A percentile compares a stretch with the other conserved stretches of the same genome.
These are phyloP conservation scores for Colletotrichum gigasporum DNA, from an alignment of 2,329 filamentous ascomycete species.

Conservation along the genomic window DNA sequence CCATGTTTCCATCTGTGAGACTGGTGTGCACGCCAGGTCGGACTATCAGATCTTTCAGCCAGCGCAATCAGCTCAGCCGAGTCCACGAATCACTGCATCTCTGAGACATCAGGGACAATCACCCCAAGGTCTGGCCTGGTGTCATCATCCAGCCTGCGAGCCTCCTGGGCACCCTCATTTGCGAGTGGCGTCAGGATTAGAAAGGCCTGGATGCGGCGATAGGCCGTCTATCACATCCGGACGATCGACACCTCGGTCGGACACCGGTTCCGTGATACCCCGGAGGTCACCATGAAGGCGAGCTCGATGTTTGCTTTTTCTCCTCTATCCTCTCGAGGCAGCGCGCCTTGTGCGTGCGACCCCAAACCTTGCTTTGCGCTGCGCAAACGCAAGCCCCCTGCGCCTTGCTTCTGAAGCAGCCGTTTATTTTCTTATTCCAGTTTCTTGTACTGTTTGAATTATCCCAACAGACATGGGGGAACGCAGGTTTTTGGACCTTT, in stretches of 20 bases:
- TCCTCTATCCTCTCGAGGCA: not conserved
- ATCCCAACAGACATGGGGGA: not conserved
- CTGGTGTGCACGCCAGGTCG: not conserved
- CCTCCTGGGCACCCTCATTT: not conserved
- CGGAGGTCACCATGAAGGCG: not conserved
- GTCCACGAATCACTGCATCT: not conserved
- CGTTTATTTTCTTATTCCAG: slow-evolving; percentile 1
- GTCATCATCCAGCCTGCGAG: not conserved
- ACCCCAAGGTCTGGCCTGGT: not conserved
- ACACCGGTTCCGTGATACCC: not conserved
- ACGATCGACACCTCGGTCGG: not conserved
- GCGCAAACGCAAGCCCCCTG: not conserved
- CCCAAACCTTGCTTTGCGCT: not conserved
- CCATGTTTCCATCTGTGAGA: not conserved
- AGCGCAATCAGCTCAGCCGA: not conserved
- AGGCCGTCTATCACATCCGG: not conserved
- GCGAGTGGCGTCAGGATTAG: not conserved
- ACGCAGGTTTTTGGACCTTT: not conserved
- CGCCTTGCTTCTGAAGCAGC: slow-evolving; percentile 6
- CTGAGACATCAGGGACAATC: not conserved
- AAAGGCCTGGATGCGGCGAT: not conserved
- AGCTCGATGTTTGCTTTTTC: not conserved
- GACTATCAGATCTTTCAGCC: not conserved
- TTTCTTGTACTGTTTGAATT: not conserved
- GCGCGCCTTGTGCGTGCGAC: not conserved